phyloP scores from a whole-genome alignment of 2,329 filamentous ascomycete genomes.

The Fusarium sp. region DNA sequence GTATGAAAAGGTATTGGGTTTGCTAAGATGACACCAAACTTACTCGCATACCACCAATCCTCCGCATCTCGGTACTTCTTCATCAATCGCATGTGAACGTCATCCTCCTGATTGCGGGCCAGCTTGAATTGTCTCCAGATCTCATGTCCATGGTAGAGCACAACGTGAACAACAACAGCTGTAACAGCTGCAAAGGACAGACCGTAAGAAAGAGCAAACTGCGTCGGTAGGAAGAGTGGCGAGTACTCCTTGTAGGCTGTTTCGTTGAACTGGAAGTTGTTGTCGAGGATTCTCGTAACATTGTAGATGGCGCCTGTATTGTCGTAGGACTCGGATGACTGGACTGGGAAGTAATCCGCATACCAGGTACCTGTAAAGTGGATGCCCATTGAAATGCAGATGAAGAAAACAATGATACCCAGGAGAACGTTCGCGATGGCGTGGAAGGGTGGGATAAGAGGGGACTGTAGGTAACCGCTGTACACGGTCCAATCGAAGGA shows the following conservation, averaged over 20 bases:
- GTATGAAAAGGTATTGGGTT: background rate
- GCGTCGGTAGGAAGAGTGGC: slow-evolving; percentile 70
- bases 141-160: slow-evolving; percentile 64
- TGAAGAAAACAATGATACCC: slow-evolving; percentile 65
- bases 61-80: slow-evolving; percentile 68
- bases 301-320: slow-evolving; percentile 70
- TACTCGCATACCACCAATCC: slow-evolving; percentile 68
- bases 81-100: slow-evolving; percentile 69
- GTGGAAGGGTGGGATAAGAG: slow-evolving; percentile 62
- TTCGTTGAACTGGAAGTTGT: slow-evolving; percentile 66
- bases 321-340: slow-evolving; percentile 70
- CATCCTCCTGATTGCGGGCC: slow-evolving; percentile 65
- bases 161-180: slow-evolving; percentile 66
- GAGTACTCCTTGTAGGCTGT: slow-evolving; percentile 71
- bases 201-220: slow-evolving; percentile 69
- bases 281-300: slow-evolving; percentile 66
- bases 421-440: slow-evolving; percentile 65
- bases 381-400: slow-evolving; percentile 66
- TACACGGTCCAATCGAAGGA: slow-evolving; percentile 65
- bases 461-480: slow-evolving; percentile 60
- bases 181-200: slow-evolving; percentile 74
- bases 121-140: slow-evolving; percentile 65
- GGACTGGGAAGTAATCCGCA: slow-evolving; percentile 69
- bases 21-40: slow-evolving; percentile 50
- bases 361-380: slow-evolving; percentile 68